Percentiles rank a stretch among this genome's conserved stretches.
These are phyloP conservation scores for Boletus subluridellus DNA, from an alignment of 1,284 basidiomycete genomes.

Conservation along the genomic window DNA sequence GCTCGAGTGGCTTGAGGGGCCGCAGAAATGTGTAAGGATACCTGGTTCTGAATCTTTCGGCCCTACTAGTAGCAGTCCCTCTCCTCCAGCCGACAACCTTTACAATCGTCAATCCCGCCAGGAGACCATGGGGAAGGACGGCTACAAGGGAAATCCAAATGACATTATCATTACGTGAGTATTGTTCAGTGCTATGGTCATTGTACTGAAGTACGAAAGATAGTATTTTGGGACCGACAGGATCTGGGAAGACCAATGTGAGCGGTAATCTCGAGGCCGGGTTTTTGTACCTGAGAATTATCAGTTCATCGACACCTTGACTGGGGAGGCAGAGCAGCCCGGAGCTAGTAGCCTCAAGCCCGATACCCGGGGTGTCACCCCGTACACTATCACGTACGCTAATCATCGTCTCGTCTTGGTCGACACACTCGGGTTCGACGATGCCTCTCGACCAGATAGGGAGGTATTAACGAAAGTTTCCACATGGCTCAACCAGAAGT, in stretches of 20 bases:
- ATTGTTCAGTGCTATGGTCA: too few relatives aligned
- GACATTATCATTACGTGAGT: background rate
- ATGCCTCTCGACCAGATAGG: conserved; percentile 13
- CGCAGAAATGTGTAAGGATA: too few relatives aligned
- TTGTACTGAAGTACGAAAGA: background rate
- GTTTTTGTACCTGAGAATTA: background rate
- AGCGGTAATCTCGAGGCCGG: background rate
- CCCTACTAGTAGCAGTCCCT: too few relatives aligned
- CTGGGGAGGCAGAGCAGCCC: background rate
- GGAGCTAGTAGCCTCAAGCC: background rate
- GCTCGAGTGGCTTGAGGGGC: too few relatives aligned
- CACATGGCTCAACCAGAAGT: conserved; percentile 3
- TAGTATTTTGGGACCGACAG: conserved; percentile 4
- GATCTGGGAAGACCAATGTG: conserved; percentile 15
- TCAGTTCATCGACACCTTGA: conserved; percentile 10
- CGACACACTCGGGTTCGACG: conserved; percentile 16
- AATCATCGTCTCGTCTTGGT: conserved; percentile 1
- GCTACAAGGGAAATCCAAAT: too few relatives aligned
- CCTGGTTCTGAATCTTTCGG: too few relatives aligned
- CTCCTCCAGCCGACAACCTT: too few relatives aligned
- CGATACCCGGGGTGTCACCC: background rate
- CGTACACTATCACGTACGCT: background rate
- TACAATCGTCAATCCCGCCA: too few relatives aligned
- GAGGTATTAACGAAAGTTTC: conserved; percentile 22
- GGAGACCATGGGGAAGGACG: too few relatives aligned